Base-by-base conservation (phyloP, 768 basidiomycete species). In the Leccinum subgranulosum region DNA sequence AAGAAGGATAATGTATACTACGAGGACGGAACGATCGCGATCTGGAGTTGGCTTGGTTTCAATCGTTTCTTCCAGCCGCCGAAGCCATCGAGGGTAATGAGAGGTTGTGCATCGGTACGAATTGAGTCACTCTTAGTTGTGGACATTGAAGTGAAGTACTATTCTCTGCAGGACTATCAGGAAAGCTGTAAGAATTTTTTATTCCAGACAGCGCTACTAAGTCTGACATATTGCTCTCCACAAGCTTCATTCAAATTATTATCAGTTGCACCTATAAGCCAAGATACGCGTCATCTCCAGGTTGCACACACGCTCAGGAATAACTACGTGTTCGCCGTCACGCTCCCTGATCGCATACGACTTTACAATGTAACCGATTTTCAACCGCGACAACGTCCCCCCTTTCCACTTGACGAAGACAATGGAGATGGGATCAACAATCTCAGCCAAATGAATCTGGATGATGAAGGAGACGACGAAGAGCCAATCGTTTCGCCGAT, bases 31-130 rank as follows among this genome's bases (percentile, higher is more conserved):
- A 79, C 80, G 53, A 57, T 88, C 7, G 75, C 76, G 1, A 69
- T 89, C 15, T 88, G 88, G 85, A 79, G 77, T 33, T 91, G 89
- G 89, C 74, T 90, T 29, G 79, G 81, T 6, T 71, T 85, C 21
- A 72, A 84, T 59, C 79, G 88, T 14, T 90, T 85, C 69, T 86
- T 88, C 63, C 84, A 74, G 62, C 58, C 71, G 64, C 57, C 61
- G 56, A 29, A 66, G 43, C 53, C 75, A 64, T 69, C 69, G 47
- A 74, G 67, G 36, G 69, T 78, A 23, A 74, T 84, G 63, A 75
- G 83, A 59, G 86, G 86, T 19, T 84, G 83, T 59, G 78, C 81
- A 49, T 84, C 84, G 50, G 88, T 90, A 70, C 31, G 84, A 51
- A 33, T 48, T 6, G 1, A 21, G 14, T 50, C 21, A 8, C 54